Conservation (phyloP, 768 basidiomycete genomes). For the Xerocomellus dryophilus region DNA sequence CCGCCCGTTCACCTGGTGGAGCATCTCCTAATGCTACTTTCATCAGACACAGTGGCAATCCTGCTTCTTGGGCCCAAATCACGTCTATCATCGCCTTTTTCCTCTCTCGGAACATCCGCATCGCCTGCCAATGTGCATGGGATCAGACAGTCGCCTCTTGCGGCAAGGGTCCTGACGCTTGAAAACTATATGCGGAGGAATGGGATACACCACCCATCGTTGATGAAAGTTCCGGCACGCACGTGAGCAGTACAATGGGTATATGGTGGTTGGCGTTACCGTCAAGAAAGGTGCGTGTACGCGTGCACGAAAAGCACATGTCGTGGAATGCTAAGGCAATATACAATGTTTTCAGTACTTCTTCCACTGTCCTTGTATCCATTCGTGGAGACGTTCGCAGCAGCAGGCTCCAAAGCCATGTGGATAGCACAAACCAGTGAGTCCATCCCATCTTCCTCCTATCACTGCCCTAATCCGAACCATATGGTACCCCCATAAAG, state of each 20-base stretch:
- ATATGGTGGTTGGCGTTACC: conserved; percentile 13
- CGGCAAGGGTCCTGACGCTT: conserved; percentile 80
- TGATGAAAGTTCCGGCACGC: conserved; percentile 27
- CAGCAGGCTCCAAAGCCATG: conserved; percentile 65
- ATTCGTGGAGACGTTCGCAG: conserved; percentile 56
- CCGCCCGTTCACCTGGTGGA: background rate
- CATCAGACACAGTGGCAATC: conserved; percentile 67
- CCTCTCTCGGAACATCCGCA: conserved; percentile 75
- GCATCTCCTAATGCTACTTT: background rate
- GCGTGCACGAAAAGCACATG: no score
- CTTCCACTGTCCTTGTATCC: conserved; percentile 67
- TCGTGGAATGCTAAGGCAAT: background rate
- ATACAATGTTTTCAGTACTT: conserved; percentile 40
- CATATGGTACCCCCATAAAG: conserved; percentile 37
- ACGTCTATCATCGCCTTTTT: conserved; percentile 79
- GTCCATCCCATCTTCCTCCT: conserved; percentile 17
- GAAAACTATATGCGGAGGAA: conserved; percentile 80
- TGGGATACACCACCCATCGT: conserved; percentile 61
- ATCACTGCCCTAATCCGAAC: background rate
- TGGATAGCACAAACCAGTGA: conserved; percentile 63
- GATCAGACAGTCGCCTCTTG: conserved; percentile 81
- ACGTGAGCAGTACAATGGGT: conserved; percentile 8
- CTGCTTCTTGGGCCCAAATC: conserved; percentile 73
- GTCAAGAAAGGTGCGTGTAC: conserved; percentile 25
- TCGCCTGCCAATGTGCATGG: conserved; percentile 76